Evolutionary conservation across 495 filamentous ascomycete genomes (phyloP).

Genomic region (Penicillium riverlandense): DNA sequence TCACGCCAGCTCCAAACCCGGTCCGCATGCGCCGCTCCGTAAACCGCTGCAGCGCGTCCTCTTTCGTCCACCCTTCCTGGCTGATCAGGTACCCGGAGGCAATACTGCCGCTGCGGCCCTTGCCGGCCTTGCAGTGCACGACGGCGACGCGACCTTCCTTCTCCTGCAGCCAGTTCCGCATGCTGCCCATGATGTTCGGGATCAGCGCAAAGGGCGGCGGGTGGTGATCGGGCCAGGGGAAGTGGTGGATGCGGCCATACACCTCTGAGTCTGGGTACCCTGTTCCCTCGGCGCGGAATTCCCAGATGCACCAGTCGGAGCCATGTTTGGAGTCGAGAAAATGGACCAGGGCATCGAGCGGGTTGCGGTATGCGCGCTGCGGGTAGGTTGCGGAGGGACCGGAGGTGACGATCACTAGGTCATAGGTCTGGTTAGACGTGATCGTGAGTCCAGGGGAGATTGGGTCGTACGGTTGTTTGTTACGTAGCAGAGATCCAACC

Average conservation of each 20-base stretch:
- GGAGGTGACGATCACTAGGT: slow-evolving; percentile 62
- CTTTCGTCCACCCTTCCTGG: slow-evolving; percentile 76
- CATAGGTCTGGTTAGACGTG: background rate
- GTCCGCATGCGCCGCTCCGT: slow-evolving; percentile 84
- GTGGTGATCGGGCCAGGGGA: slow-evolving; percentile 95
- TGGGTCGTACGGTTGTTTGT: slow-evolving; percentile 56
- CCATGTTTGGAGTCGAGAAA: slow-evolving; percentile 84
- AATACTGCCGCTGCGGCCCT: slow-evolving; percentile 87
- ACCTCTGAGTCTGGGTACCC: slow-evolving; percentile 91
- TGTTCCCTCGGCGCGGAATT: slow-evolving; percentile 93
- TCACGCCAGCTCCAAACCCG: slow-evolving; percentile 83
- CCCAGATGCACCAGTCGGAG: slow-evolving; percentile 86
- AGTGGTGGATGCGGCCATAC: slow-evolving; percentile 75
- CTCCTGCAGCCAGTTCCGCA: slow-evolving; percentile 72
- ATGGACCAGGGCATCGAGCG: slow-evolving; percentile 71
- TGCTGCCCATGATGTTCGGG: slow-evolving; percentile 79
- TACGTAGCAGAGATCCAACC: slow-evolving; percentile 93
- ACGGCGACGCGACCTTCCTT: slow-evolving; percentile 65
- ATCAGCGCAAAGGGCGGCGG: slow-evolving; percentile 88
- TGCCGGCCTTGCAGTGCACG: slow-evolving; percentile 96
- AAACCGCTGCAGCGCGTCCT: slow-evolving; percentile 74
- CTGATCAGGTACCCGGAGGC: slow-evolving; percentile 83
- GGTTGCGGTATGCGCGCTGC: slow-evolving; percentile 85
- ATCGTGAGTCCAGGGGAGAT: too few species aligned
- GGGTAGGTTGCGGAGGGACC: slow-evolving; percentile 85